Evolutionary conservation across 2,329 filamentous ascomycete species (phyloP).

Genomic region (Colletotrichum abscissum): DNA sequence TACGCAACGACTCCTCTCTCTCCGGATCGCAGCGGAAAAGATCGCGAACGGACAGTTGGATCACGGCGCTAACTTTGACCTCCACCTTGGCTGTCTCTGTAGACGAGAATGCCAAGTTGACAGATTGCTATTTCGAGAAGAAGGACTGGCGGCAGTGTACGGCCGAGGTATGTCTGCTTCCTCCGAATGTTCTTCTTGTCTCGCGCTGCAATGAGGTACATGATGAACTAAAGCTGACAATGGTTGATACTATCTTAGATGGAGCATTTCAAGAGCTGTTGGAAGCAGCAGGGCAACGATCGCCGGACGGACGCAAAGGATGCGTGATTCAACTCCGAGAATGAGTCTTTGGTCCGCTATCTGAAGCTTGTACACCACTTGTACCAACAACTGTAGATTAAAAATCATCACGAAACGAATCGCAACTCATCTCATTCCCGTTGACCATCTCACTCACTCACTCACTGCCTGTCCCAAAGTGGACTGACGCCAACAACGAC

Average conservation of each 20-base stretch:
- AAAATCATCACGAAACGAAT: not conserved
- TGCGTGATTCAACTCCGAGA: slow-evolving; percentile 45
- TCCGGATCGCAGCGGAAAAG: not conserved
- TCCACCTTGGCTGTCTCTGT: slow-evolving; percentile 25
- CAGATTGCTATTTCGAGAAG: slow-evolving; percentile 95
- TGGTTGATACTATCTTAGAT: slow-evolving; percentile 61
- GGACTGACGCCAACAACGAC: slow-evolving; percentile 3
- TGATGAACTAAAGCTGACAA: not conserved
- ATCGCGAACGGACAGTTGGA: not conserved
- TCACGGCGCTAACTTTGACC: not conserved
- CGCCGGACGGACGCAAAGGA: slow-evolving; percentile 83
- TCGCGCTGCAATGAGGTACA: not conserved
- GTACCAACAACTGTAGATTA: not conserved
- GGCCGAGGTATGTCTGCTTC: slow-evolving; percentile 75
- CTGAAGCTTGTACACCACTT: not conserved
- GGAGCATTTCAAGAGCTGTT: slow-evolving; percentile 88
- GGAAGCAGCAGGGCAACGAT: slow-evolving; percentile 91
- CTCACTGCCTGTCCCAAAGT: not conserved
- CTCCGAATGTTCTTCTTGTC: not conserved
- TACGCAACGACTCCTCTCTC: slow-evolving; percentile 51
- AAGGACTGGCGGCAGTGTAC: slow-evolving; percentile 95
- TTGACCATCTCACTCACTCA: not conserved
- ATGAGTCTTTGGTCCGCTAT: not conserved
- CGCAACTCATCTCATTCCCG: not conserved
- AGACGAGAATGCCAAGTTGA: slow-evolving; percentile 93